A percentile compares a stretch with the other conserved stretches of the same genome.
Conservation (phyloP, 2,329 filamentous ascomycete species). For the Trichoderma polysporum region DNA sequence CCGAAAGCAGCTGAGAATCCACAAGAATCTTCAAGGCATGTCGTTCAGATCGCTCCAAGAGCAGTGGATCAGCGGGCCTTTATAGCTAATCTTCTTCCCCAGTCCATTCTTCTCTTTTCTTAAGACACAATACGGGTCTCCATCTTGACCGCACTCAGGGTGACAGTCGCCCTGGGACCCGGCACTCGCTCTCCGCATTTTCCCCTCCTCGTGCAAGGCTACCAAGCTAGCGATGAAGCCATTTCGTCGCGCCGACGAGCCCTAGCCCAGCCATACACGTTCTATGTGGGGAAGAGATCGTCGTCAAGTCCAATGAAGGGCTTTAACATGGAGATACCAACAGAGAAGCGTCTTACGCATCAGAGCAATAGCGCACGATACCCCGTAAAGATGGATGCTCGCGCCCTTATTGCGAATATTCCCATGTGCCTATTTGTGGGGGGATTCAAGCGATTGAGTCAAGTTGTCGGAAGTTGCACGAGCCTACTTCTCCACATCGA, state of each 20-base stretch:
- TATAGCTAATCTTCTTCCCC: neutral
- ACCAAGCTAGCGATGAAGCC: neutral
- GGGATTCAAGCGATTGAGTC: neutral
- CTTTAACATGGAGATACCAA: neutral
- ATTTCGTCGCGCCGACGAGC: neutral
- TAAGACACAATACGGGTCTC: neutral
- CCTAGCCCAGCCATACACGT: conserved; percentile 2
- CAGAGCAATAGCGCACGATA: neutral
- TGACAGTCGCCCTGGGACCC: conserved; percentile 11
- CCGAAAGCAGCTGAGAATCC: neutral
- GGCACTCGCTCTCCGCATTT: conserved; percentile 13
- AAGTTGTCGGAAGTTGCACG: conserved; percentile 10
- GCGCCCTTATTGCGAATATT: neutral
- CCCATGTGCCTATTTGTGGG: conserved; percentile 9
- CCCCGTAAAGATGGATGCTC: neutral
- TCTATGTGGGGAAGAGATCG: conserved; percentile 12
- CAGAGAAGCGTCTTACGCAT: neutral
- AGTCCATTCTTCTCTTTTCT: neutral
- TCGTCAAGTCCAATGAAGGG: conserved; percentile 2
- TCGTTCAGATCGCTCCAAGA: neutral
- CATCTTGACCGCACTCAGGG: conserved; percentile 8
- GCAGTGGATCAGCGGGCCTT: conserved; percentile 9
- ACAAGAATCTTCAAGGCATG: neutral
- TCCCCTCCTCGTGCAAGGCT: neutral
- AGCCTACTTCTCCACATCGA: conserved; percentile 5